These are phyloP conservation scores for Echria macrotheca DNA, from an alignment of 495 filamentous ascomycete genomes.

Conservation along the genomic window DNA sequence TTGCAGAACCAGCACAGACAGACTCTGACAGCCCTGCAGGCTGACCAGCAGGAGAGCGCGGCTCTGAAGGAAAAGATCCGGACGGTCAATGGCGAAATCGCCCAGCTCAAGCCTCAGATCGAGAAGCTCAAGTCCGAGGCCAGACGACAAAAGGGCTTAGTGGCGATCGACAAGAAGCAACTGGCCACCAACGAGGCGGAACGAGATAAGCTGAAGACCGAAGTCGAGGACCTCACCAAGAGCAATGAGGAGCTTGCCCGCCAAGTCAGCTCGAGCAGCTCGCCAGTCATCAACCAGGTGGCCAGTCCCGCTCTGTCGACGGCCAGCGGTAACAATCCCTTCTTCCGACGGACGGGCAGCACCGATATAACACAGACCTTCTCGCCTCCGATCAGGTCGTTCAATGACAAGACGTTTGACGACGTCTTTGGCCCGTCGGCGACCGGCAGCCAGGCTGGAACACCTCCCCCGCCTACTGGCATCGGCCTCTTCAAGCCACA, in stretches of 20 bases:
- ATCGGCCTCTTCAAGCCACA: slow-evolving; percentile 66
- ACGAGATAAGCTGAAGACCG: slow-evolving; percentile 72
- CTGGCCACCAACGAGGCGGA: slow-evolving; percentile 82
- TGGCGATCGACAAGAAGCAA: slow-evolving; percentile 98
- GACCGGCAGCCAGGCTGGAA: slow-evolving; percentile 26
- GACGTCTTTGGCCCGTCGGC: slow-evolving; percentile 74
- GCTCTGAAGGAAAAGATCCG: slow-evolving; percentile 83
- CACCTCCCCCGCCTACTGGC: slow-evolving; percentile 49
- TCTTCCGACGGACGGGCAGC: slow-evolving; percentile 73
- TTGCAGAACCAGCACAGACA: slow-evolving; percentile 79
- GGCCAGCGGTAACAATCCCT: slow-evolving; percentile 79
- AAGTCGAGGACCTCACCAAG: slow-evolving; percentile 64
- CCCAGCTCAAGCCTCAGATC: slow-evolving; percentile 75
- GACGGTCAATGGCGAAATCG: slow-evolving; percentile 71
- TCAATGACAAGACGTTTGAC: slow-evolving; percentile 68
- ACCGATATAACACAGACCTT: slow-evolving; percentile 58
- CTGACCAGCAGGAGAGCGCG: slow-evolving; percentile 84
- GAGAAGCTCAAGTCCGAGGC: slow-evolving; percentile 87
- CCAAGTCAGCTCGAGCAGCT: slow-evolving; percentile 38
- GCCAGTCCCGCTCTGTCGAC: slow-evolving; percentile 68
- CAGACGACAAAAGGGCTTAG: slow-evolving; percentile 89
- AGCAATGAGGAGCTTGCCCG: slow-evolving; percentile 52
- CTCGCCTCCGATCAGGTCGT: slow-evolving; percentile 39
- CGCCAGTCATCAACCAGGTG: slow-evolving; percentile 33
- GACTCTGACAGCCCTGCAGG: slow-evolving; percentile 63